A percentile compares a stretch with the other conserved stretches of the same genome.
phyloP scores from a whole-genome alignment of 1,284 basidiomycete genomes.

The Polyporus tsugae region DNA sequence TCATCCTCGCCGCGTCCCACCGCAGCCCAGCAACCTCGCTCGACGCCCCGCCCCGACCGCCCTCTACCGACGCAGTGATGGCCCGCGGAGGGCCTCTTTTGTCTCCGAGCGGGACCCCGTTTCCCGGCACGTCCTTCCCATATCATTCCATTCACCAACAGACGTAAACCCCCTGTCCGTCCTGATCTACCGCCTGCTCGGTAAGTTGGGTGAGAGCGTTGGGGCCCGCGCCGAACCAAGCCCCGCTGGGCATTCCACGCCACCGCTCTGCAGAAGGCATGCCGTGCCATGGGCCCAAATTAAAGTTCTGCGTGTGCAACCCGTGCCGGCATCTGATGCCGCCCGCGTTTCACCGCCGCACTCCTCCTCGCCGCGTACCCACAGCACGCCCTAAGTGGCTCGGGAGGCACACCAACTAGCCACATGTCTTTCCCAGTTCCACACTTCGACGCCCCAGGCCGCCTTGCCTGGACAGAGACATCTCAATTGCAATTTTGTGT shows the following conservation, averaged over 20 bases:
- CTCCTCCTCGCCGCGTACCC: conserved; percentile 27
- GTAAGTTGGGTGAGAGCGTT: conserved; percentile 28
- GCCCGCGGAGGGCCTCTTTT: conserved; percentile 2
- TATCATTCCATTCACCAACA: conserved; percentile 30
- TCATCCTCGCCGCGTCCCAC: not conserved
- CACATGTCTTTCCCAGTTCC: conserved; percentile 23
- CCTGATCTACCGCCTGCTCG: conserved; percentile 29
- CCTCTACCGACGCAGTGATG: not conserved
- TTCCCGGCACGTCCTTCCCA: conserved; percentile 11
- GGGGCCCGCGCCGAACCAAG: conserved; percentile 26
- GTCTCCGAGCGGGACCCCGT: not conserved
- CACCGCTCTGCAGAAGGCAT: conserved; percentile 13
- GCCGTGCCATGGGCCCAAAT: conserved; percentile 27
- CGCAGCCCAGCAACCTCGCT: conserved; percentile 9
- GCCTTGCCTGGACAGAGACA: conserved; percentile 21
- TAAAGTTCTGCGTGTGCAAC: conserved; percentile 29
- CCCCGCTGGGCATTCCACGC: conserved; percentile 18
- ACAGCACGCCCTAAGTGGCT: conserved; percentile 25
- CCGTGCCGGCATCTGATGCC: conserved; percentile 34
- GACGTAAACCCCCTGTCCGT: conserved; percentile 31
- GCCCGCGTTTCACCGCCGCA: conserved; percentile 30
- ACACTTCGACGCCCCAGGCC: conserved; percentile 12
- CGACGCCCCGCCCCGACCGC: not conserved
- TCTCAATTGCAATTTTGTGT: conserved; percentile 20
- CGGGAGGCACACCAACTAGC: conserved; percentile 23